Evolutionary conservation across 306 rosid genomes (phyloP), one percentile per base, ranked within the genome.

Genomic region (Crotalaria pallida): DNA sequence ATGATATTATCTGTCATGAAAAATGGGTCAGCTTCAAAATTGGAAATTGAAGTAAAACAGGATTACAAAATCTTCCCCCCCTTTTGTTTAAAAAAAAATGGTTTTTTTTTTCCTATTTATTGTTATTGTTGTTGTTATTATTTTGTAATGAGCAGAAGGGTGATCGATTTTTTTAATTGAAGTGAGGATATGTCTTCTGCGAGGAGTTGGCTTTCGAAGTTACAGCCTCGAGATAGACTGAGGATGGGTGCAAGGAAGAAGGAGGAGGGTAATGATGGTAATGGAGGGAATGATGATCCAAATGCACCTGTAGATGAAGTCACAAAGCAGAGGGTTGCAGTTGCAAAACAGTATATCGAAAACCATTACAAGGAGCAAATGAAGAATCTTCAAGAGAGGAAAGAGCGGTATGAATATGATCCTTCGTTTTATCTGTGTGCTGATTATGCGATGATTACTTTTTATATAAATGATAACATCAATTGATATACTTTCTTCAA

Each of bases 351-450:
- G 84, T 95, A 88, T 68, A 95, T 95, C 31, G 99, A 95, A 82
- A 95, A 91, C 24, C 96, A 91, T 78, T 95, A 95, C 82, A 95
- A 95, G 86, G 99, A 91, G 85, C 97, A 95, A 76, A 91, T 83
- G 97, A 95, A 89, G 87, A 91, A 69, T 68, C 88, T 95, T 60
- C 97, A 89, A 78, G 99, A 95, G 72, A 89, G 99, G 83, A 94
- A 71, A 75, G 99, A 94, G 65, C 83, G 99, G 99, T 94, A 83
- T 66, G 87, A 31, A 6, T 31, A 31, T 31, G 36, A 9, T 23
- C 50, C 3, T 65, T 43, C 18, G 2, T 26, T 73, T 59, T 21
- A 55, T 48, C n/a, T n/a, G 9, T 0, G 5, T 29, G 57, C 45
- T 59, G 68, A 38, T 56, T 41, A 53, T 69, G 11, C 15, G 57